Conservation (phyloP, 306 rosid species). For the Sechiopsis laciniata region DNA sequence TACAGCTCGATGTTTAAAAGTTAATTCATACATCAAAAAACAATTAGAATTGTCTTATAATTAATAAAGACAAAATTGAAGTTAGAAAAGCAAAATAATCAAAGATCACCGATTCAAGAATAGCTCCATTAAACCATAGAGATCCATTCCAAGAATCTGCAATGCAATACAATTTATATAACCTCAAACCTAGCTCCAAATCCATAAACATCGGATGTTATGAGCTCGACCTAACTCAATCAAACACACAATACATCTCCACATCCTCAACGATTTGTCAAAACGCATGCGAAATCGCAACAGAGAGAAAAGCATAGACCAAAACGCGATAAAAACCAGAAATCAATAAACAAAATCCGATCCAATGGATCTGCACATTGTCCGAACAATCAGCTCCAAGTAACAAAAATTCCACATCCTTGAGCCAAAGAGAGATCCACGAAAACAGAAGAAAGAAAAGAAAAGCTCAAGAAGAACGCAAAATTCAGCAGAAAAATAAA, state of each 20-base stretch:
- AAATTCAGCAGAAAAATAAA: neutral
- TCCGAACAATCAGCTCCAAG: neutral
- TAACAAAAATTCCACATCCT: neutral
- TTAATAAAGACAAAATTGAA: neutral
- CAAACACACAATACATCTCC: neutral
- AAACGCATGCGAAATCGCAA: neutral
- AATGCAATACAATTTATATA: neutral
- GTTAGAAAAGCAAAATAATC: neutral
- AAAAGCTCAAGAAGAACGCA: neutral
- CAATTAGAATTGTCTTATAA: neutral
- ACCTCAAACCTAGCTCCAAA: conserved; percentile 4
- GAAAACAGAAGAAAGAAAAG: neutral
- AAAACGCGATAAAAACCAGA: neutral
- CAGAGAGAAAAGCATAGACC: neutral
- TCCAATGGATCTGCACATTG: neutral
- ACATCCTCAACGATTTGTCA: neutral
- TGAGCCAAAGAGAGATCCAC: neutral
- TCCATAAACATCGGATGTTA: neutral
- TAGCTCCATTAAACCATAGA: neutral
- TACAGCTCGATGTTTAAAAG: neutral
- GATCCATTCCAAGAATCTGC: neutral
- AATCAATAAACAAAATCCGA: neutral
- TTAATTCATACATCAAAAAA: neutral
- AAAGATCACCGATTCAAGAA: neutral
- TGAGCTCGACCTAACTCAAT: no score